A percentile compares a stretch with the other conserved stretches of the same genome.
phyloP scores from a whole-genome alignment of 2,329 filamentous ascomycete species.

The Aspergillus jensenii region DNA sequence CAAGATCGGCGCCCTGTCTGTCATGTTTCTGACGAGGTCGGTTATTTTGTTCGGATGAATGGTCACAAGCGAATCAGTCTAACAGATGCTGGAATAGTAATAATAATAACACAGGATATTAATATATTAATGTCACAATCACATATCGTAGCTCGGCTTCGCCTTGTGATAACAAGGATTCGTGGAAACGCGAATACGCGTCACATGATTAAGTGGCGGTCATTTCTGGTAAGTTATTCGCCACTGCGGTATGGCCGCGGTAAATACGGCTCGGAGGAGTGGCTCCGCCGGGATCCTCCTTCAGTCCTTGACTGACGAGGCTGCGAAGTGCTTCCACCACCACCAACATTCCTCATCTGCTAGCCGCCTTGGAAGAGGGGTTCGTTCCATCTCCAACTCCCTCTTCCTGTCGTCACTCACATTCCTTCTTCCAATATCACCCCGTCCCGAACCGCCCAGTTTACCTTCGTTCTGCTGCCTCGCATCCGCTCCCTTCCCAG shows the following conservation, averaged over 20 bases:
- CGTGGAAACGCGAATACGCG: neutral
- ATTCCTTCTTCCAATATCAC: slow-evolving; percentile 5
- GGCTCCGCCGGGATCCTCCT: neutral
- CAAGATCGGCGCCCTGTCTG: neutral
- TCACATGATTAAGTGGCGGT: neutral
- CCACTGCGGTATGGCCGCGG: neutral
- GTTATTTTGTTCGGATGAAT: neutral
- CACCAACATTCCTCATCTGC: neutral
- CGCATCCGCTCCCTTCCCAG: slow-evolving; percentile 1
- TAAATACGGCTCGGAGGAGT: neutral
- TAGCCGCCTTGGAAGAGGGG: slow-evolving; percentile 8
- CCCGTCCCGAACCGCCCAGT: neutral
- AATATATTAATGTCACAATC: neutral
- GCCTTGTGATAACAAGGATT: neutral
- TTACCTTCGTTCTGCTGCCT: slow-evolving; percentile 7
- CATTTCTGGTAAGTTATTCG: neutral
- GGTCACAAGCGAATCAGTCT: neutral
- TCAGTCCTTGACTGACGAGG: neutral
- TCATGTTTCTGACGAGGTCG: neutral
- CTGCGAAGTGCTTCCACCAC: slow-evolving; percentile 1
- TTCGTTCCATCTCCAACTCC: slow-evolving; percentile 3
- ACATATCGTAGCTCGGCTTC: neutral
- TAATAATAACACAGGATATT: neutral
- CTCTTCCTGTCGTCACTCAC: slow-evolving; percentile 13
- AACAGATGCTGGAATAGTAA: neutral